phyloP scores from a whole-genome alignment of 352 stramenopile genomes.

The Pythium biforme region DNA sequence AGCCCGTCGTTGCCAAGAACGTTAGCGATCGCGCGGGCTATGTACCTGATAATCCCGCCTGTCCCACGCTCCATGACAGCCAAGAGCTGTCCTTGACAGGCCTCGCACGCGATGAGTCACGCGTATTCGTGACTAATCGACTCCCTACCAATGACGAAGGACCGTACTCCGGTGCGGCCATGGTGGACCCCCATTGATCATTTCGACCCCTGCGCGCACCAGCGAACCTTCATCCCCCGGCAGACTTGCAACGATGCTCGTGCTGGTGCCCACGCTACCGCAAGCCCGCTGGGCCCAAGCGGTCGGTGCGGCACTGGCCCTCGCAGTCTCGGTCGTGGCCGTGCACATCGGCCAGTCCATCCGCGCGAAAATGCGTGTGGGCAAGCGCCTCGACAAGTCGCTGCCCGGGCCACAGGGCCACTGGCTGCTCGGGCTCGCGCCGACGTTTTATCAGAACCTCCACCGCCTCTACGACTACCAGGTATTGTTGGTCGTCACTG shows the following conservation, averaged over 20 bases:
- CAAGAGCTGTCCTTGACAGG: background rate
- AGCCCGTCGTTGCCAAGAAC: background rate
- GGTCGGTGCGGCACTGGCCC: background rate
- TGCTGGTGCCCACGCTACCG: conserved; percentile 3
- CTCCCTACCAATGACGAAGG: no score
- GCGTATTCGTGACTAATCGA: conserved; percentile 5
- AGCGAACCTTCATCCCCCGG: no score
- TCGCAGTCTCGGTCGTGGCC: background rate
- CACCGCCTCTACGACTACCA: conserved; percentile 54
- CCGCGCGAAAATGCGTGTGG: conserved; percentile 45
- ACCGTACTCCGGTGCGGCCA: no score
- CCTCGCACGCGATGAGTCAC: background rate
- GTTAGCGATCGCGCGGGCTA: background rate
- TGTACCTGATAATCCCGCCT: background rate
- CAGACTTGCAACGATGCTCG: no score
- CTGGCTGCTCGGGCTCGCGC: conserved; percentile 52
- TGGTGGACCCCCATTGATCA: background rate
- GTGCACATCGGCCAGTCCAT: conserved; percentile 17
- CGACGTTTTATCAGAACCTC: conserved; percentile 45
- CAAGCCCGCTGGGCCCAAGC: conserved; percentile 6
- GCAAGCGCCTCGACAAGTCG: conserved; percentile 33
- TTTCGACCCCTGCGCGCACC: background rate
- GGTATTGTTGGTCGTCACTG: no score
- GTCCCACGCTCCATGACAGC: background rate
- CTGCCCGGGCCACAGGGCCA: conserved; percentile 38